Evolutionary conservation across 768 basidiomycete species (phyloP).

Genomic region (Pleurotus giganteus): DNA sequence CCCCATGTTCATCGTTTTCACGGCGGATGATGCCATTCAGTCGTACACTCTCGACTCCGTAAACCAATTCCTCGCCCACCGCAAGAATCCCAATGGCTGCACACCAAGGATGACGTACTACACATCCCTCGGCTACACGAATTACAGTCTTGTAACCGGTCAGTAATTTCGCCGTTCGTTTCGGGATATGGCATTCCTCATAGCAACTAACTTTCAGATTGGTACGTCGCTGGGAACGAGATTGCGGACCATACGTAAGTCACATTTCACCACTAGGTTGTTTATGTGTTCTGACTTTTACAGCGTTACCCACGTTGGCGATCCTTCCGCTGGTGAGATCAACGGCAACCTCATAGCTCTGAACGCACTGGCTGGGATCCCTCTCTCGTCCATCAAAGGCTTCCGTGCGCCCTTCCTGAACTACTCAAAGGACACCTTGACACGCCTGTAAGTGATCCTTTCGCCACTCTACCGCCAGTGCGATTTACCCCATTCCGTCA

Average conservation of each 20-base stretch:
- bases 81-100: constrained; percentile 78
- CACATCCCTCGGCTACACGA: constrained; percentile 69
- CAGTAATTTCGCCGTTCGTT: constrained; percentile 11
- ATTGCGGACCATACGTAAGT: constrained; percentile 77
- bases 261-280: constrained; percentile 7
- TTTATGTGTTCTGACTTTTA: constrained; percentile 1
- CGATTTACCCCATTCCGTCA: neutral
- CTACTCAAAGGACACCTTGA: constrained; percentile 62
- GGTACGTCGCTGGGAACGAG: constrained; percentile 81
- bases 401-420: constrained; percentile 80
- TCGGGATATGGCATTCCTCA: constrained; percentile 1
- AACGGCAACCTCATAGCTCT: constrained; percentile 78
- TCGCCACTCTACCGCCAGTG: too few species aligned
- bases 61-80: constrained; percentile 72
- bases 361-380: constrained; percentile 77
- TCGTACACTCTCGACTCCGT: constrained; percentile 72
- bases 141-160: constrained; percentile 71
- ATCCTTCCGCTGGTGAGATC: constrained; percentile 61
- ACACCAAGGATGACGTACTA: constrained; percentile 76
- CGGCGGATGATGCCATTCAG: constrained; percentile 76
- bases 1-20: constrained; percentile 71
- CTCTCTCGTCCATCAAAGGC: constrained; percentile 57
- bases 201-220: constrained; percentile 39
- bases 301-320: constrained; percentile 78
- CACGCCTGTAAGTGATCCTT: constrained; percentile 32